These are phyloP conservation scores for Mortierella sp. DNA, from an alignment of 371 early-diverging fungal genomes.

Conservation along the genomic window DNA sequence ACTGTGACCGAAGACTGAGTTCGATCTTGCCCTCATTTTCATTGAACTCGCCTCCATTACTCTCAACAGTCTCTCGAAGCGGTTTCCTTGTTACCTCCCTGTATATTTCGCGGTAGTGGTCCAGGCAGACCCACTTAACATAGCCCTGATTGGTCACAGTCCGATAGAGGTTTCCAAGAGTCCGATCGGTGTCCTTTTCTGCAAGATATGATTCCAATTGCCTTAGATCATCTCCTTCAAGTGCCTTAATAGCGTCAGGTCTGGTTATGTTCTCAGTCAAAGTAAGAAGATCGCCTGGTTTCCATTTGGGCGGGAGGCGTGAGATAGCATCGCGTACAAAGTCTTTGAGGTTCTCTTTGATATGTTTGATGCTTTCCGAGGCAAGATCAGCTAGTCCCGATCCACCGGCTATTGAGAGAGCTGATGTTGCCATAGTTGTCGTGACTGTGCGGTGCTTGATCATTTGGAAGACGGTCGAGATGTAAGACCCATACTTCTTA, in stretches of 20 bases:
- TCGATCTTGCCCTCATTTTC: background rate
- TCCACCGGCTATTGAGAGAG: background rate
- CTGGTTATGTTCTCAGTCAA: background rate
- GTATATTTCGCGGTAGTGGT: constrained; percentile 8
- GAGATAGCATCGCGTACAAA: background rate
- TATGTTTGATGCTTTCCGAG: background rate
- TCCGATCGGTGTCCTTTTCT: background rate
- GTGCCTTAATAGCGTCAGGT: background rate
- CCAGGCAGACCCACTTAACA: constrained; percentile 14
- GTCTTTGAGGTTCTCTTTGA: background rate
- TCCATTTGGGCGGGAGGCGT: background rate
- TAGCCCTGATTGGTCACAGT: background rate
- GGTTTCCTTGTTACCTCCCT: background rate
- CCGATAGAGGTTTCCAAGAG: constrained; percentile 8
- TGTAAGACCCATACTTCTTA: constrained; percentile 11
- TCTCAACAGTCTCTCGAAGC: constrained; percentile 1
- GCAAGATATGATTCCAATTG: constrained; percentile 1
- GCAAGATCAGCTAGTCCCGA: background rate
- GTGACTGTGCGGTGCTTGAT: background rate
- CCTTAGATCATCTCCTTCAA: constrained; percentile 4
- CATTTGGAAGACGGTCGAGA: constrained; percentile 5
- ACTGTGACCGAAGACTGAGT: background rate
- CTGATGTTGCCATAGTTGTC: background rate
- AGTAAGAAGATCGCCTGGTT: too few species aligned
- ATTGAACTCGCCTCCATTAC: background rate